phyloP scores from a whole-genome alignment of 108 stramenopile genomes.

The Discostella pseudostelligera region DNA sequence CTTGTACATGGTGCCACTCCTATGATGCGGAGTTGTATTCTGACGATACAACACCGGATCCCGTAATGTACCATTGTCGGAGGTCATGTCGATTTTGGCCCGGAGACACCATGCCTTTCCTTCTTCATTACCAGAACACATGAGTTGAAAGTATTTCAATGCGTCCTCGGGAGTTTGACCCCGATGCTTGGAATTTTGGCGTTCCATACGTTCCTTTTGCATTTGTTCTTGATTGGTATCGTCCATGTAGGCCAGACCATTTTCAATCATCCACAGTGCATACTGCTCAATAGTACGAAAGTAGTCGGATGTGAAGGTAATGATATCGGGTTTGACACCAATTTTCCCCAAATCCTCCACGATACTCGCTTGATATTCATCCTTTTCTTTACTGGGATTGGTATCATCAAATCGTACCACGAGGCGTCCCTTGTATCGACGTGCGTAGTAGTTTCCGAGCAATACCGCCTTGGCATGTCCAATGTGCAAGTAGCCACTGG shows the following conservation, averaged over 20 bases:
- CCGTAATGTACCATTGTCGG: constrained; percentile 95
- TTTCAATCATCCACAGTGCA: constrained; percentile 84
- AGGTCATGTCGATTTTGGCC: constrained; percentile 96
- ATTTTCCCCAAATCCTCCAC: constrained; percentile 78
- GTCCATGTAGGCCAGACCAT: constrained; percentile 98
- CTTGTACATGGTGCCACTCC: constrained; percentile 94
- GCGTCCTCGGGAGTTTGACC: constrained; percentile 76
- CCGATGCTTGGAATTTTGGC: constrained; percentile 79
- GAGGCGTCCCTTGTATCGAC: constrained; percentile 91
- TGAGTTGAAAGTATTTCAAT: constrained; percentile 78
- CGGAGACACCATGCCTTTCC: constrained; percentile 93
- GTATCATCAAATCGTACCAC: constrained; percentile 98
- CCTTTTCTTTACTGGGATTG: constrained; percentile 99
- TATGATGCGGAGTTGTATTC: constrained; percentile 93
- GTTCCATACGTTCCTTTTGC: constrained; percentile 80
- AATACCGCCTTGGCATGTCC: constrained; percentile 99
- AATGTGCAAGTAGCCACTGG: constrained; percentile 98
- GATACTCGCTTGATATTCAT: constrained; percentile 92
- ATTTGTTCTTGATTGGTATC: constrained; percentile 96
- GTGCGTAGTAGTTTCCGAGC: constrained; percentile 97
- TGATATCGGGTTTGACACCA: constrained; percentile 86
- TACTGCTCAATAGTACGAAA: constrained; percentile 85
- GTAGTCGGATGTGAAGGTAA: constrained; percentile 95
- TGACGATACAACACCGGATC: constrained; percentile 98
- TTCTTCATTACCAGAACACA: constrained; percentile 82